These are phyloP conservation scores for Pneumocystis murina DNA, from an alignment of 1,139 yeast genomes.

Conservation along the genomic window DNA sequence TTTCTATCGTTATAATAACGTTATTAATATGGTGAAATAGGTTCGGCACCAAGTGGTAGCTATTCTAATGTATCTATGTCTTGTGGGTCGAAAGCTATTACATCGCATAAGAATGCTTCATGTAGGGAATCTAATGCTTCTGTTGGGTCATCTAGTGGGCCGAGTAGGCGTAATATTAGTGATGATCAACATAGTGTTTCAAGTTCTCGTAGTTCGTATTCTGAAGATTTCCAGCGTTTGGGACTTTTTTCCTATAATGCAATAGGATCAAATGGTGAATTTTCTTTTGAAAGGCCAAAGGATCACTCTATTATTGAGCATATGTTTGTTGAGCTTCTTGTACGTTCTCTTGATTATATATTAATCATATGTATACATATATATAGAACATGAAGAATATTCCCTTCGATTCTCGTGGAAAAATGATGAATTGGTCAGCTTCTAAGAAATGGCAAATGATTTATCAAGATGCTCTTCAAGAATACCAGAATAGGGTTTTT, in stretches of 20 bases:
- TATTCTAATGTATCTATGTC: background rate
- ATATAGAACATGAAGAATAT: constrained; percentile 63
- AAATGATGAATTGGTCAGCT: constrained; percentile 58
- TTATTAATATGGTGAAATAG: background rate
- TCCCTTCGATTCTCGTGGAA: constrained; percentile 63
- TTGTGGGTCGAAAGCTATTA: background rate
- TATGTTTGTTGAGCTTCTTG: constrained; percentile 23
- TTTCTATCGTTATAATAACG: background rate
- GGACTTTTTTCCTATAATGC: background rate
- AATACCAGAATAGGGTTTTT: constrained; percentile 39
- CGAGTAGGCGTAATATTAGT: background rate
- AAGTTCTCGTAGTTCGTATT: background rate
- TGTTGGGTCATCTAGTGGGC: background rate
- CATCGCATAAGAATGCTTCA: background rate
- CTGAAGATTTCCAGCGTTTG: background rate
- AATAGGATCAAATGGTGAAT: constrained; percentile 15
- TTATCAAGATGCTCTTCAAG: constrained; percentile 72
- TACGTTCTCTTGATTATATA: constrained; percentile 15
- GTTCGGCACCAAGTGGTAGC: background rate
- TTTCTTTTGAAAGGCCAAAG: constrained; percentile 21
- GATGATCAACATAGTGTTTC: constrained; percentile 1
- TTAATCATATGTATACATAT: constrained; percentile 23
- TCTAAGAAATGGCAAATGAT: constrained; percentile 87
- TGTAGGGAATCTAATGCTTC: background rate
- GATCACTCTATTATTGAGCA: constrained; percentile 23